These are phyloP conservation scores for Buxus sempervirens DNA, from an alignment of 164 flowering plant species.

Conservation along the genomic window DNA sequence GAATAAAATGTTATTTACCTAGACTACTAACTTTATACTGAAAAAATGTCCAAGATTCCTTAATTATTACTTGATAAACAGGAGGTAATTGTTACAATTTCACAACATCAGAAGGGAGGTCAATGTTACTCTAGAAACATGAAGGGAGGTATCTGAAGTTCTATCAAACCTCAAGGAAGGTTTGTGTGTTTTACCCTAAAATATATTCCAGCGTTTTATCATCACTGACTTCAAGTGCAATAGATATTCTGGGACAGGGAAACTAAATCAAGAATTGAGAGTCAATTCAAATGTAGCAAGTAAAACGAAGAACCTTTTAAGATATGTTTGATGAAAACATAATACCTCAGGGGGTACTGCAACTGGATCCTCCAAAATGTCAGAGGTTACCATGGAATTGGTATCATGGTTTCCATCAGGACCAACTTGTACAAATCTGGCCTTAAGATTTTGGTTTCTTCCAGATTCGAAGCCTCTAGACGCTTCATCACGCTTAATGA, in stretches of 20 bases:
- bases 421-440: constrained; percentile 20
- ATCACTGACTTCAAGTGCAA: background rate
- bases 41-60: no score
- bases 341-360: constrained; percentile 94
- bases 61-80: no score
- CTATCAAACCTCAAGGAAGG: no score
- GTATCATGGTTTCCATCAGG: constrained; percentile 24
- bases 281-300: background rate
- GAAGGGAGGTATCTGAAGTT: no score
- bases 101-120: no score
- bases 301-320: background rate
- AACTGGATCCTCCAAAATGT: constrained; percentile 51
- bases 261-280: background rate
- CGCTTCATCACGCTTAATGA: constrained; percentile 40
- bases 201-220: background rate
- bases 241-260: background rate
- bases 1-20: no score
- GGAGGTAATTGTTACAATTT: no score
- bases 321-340: constrained; percentile 3
- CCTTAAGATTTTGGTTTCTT: constrained; percentile 20
- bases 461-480: constrained; percentile 26
- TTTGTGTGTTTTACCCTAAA: no score
- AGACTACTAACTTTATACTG: no score
- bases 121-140: no score
- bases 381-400: constrained; percentile 22